Evolutionary conservation across 225 moss, liverwort and hornwort genomes (phyloP).

Genomic region (Pleurozium schreberi): DNA sequence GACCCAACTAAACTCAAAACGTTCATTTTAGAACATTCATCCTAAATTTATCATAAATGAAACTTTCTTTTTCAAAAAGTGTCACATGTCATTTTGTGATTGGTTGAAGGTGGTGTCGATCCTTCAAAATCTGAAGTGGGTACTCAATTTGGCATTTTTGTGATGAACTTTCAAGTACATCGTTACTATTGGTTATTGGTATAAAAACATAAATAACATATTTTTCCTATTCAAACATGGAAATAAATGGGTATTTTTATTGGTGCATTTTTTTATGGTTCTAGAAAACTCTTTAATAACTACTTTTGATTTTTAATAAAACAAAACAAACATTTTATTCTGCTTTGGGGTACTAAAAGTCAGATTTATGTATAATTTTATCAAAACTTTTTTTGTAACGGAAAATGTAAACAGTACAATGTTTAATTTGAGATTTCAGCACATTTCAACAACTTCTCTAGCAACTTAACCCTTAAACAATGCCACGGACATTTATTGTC

Average conservation of each 20-base stretch:
- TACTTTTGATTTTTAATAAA: background rate
- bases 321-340: background rate
- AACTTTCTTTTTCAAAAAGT: background rate
- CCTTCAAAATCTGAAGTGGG: background rate
- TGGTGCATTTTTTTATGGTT: fast-evolving
- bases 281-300: background rate
- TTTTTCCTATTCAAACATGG: background rate
- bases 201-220: background rate
- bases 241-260: background rate
- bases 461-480: no score
- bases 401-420: no score
- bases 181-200: background rate
- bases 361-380: background rate
- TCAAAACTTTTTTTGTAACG: no score
- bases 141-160: background rate
- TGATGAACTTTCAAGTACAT: background rate
- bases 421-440: no score
- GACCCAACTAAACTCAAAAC: background rate
- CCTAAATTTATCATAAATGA: background rate
- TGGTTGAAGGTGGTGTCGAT: background rate
- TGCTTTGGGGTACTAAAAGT: background rate
- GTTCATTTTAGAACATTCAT: background rate
- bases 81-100: background rate
- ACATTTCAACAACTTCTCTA: no score
- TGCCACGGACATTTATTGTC: no score